Base-by-base conservation (phyloP, 2,329 filamentous ascomycete genomes). In the Chalara sp. region DNA sequence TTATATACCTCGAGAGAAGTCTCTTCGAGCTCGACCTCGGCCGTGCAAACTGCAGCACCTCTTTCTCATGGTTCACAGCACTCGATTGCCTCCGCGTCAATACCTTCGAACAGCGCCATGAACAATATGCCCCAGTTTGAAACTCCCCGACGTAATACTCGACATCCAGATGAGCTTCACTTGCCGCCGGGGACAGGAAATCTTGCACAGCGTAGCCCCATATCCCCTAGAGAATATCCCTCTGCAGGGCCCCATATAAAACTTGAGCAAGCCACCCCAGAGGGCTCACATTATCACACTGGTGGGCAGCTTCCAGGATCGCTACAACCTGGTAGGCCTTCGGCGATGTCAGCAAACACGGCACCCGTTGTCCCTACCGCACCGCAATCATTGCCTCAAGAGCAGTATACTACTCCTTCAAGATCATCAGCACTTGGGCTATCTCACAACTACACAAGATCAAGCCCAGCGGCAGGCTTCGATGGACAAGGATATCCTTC, bases 391-490 rank as follows among this genome's bases (percentile, higher is more conserved):
- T 71, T 71, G 44, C 68, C 75, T 54, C 76, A 80, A 61, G 68
- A 72, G 46, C 80, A 82, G 54, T 83, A 83, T 63, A 74, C 78
- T 43, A 76, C 81, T 30, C 81, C 85, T 42, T 80, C 83, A 46
- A 84, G 86, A 64, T 80, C 85, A 28, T 78, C 83, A 50, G 79
- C 78, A 42, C 73, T 87, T 62, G 81, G 72, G 67, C 72, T 79
- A 66, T 78, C 85, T 12, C 88, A 92, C 66, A 80, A 76, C 65
- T 92, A 95, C 70, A 91, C 91, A 45, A 81, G 88, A 61, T 93
- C 89, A 51, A 96, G 89, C 68, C 89, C 90, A 47, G 82, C 84
- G 43, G 74, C 74, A 47, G 70, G 72, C 53, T 83, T 79, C 65
- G 79, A 83, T 54, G 66, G 69, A 43, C 66, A 73, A 43, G 65